Conservation (phyloP, 495 filamentous ascomycete species). For the Penicillium canescens region DNA sequence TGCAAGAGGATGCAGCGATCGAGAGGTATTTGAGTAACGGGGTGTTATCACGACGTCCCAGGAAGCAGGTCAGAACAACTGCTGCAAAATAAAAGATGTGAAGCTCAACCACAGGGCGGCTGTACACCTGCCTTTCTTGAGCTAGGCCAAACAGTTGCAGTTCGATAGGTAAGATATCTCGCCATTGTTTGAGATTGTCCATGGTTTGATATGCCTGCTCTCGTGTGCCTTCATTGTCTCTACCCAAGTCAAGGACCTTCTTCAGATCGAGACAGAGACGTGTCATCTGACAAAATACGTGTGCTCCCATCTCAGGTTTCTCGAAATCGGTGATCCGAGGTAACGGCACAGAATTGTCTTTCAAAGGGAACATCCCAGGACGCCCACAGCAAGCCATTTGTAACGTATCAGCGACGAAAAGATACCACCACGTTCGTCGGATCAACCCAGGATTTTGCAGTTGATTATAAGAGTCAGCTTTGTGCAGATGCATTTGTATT, state of each 20-base stretch:
- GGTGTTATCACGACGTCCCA: constrained; percentile 10
- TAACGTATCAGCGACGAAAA: constrained; percentile 14
- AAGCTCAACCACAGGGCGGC: constrained; percentile 8
- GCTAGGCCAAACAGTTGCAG: neutral
- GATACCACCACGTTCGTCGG: constrained; percentile 21
- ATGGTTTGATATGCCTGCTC: constrained; percentile 1
- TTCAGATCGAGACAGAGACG: constrained; percentile 1
- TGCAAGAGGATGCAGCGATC: constrained; percentile 17
- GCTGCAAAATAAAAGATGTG: constrained; percentile 17
- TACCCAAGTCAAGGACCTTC: neutral
- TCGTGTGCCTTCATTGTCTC: neutral
- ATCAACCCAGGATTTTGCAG: neutral
- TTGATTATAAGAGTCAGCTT: constrained; percentile 9
- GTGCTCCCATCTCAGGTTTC: neutral
- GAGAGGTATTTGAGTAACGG: constrained; percentile 14
- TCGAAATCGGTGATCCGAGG: constrained; percentile 8
- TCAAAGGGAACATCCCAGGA: constrained; percentile 12
- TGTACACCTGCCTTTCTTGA: constrained; percentile 1
- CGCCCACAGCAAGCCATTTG: constrained; percentile 15
- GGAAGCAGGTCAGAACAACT: constrained; percentile 16
- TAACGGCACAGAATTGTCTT: constrained; percentile 3
- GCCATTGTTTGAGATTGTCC: neutral
- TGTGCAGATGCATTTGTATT: constrained; percentile 18
- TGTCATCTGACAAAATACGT: constrained; percentile 1
- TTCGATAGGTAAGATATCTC: constrained; percentile 5